Evolutionary conservation across 1,139 yeast species (phyloP).

Genomic region (Candida mesenterica): DNA sequence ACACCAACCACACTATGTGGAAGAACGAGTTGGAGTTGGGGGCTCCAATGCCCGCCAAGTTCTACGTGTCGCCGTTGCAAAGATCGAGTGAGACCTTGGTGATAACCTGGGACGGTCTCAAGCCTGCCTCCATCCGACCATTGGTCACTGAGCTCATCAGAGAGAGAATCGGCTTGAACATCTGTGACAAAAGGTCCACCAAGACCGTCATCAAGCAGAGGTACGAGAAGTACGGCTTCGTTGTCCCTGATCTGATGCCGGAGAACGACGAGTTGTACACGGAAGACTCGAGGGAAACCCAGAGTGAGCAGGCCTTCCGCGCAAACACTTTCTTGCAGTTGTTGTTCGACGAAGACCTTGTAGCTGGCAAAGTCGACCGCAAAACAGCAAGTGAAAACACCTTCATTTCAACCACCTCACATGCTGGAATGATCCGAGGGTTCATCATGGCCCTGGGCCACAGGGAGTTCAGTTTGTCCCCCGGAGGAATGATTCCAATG

Average conservation of each 20-base stretch:
- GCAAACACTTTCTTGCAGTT: constrained; percentile 21
- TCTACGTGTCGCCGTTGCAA: constrained; percentile 26
- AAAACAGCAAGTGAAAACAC: constrained; percentile 13
- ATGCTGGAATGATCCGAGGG: constrained; percentile 26
- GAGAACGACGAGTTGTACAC: constrained; percentile 21
- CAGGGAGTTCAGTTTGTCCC: constrained; percentile 23
- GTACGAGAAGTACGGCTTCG: constrained; percentile 35
- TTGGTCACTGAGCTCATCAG: constrained; percentile 15
- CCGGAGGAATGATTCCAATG: constrained; percentile 35
- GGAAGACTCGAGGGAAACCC: constrained; percentile 17
- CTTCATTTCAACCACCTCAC: constrained; percentile 25
- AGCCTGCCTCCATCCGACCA: constrained; percentile 14
- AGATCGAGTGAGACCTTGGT: constrained; percentile 22
- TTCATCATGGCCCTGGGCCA: constrained; percentile 23
- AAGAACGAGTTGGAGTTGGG: constrained; percentile 17
- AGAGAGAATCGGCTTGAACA: constrained; percentile 18
- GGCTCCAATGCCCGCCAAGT: constrained; percentile 22
- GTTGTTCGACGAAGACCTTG: constrained; percentile 22
- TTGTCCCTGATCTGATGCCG: constrained; percentile 17
- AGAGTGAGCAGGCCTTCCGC: constrained; percentile 21
- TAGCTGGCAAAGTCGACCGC: constrained; percentile 16
- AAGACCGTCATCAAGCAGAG: constrained; percentile 33
- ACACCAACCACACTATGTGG: constrained; percentile 23
- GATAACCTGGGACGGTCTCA: constrained; percentile 22
- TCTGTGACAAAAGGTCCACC: constrained; percentile 29